phyloP scores from a whole-genome alignment of 2,329 filamentous ascomycete genomes.

The Fusarium secorum region DNA sequence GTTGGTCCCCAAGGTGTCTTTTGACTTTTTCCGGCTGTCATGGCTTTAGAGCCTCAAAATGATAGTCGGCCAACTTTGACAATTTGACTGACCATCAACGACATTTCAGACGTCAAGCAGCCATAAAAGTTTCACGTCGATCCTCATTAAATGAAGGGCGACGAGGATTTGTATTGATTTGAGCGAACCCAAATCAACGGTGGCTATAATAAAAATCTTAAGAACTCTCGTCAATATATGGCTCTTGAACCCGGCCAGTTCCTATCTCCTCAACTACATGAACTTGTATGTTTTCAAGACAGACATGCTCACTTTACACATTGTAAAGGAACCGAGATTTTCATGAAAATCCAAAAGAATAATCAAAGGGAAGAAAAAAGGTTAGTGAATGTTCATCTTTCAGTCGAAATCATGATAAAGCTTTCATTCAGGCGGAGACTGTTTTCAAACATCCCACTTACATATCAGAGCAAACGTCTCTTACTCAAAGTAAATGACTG shows the following conservation, averaged over 20 bases:
- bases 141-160: fast-evolving
- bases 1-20: background rate
- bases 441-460: background rate
- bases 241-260: background rate
- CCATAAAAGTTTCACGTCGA: fast-evolving
- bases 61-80: background rate
- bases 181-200: no score
- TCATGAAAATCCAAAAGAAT: fast-evolving
- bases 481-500: background rate
- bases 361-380: background rate
- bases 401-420: background rate
- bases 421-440: background rate
- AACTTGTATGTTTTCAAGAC: background rate
- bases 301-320: background rate
- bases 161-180: background rate
- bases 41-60: background rate
- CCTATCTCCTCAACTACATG: no score
- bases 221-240: no score
- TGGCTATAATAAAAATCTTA: fast-evolving
- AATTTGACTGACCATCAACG: background rate
- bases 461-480: background rate
- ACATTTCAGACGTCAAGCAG: fast-evolving
- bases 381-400: fast-evolving
- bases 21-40: background rate
- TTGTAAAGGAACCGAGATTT: no score